Evolutionary conservation across 2,329 filamentous ascomycete genomes (phyloP).

Genomic region (Zelopaecilomyces penicillatus): DNA sequence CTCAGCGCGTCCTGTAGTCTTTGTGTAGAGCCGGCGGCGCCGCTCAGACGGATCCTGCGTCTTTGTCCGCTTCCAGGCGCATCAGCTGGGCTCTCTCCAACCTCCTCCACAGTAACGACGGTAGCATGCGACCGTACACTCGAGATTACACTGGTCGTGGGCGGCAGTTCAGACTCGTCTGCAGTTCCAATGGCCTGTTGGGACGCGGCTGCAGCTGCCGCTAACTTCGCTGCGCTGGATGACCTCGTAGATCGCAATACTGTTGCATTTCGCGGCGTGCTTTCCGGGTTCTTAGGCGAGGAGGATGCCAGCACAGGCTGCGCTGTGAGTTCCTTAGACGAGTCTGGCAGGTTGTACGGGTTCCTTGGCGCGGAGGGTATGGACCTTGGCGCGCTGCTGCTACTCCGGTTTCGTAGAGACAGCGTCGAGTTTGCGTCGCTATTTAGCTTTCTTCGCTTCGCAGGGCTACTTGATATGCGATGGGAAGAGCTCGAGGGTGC

Average conservation of each 20-base stretch:
- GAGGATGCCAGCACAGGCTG: slow-evolving; percentile 5
- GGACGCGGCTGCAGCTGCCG: background rate
- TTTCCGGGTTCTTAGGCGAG: slow-evolving; percentile 5
- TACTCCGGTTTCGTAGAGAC: slow-evolving; percentile 4
- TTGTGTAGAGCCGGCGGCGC: slow-evolving; percentile 30
- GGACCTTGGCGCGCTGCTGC: slow-evolving; percentile 8
- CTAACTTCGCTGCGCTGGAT: slow-evolving; percentile 3
- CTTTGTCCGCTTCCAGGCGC: slow-evolving; percentile 49
- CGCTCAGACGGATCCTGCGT: slow-evolving; percentile 28
- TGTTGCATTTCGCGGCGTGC: slow-evolving; percentile 3
- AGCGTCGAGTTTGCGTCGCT: slow-evolving; percentile 12
- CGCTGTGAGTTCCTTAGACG: slow-evolving; percentile 20
- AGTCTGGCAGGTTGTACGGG: slow-evolving; percentile 21
- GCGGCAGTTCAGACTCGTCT: slow-evolving; percentile 16
- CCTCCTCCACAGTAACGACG: slow-evolving; percentile 14
- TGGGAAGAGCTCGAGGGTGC: slow-evolving; percentile 17
- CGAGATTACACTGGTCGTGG: slow-evolving; percentile 7
- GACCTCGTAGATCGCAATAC: background rate
- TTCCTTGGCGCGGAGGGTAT: slow-evolving; percentile 13
- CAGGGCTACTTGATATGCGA: slow-evolving; percentile 35
- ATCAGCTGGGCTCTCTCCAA: slow-evolving; percentile 40
- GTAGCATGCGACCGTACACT: slow-evolving; percentile 8
- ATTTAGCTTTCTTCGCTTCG: slow-evolving; percentile 35
- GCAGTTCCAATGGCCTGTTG: slow-evolving; percentile 8
- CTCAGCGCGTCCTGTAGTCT: slow-evolving; percentile 34